Evolutionary conservation across 495 filamentous ascomycete species (phyloP).

Genomic region (Annulohypoxylon nitens): DNA sequence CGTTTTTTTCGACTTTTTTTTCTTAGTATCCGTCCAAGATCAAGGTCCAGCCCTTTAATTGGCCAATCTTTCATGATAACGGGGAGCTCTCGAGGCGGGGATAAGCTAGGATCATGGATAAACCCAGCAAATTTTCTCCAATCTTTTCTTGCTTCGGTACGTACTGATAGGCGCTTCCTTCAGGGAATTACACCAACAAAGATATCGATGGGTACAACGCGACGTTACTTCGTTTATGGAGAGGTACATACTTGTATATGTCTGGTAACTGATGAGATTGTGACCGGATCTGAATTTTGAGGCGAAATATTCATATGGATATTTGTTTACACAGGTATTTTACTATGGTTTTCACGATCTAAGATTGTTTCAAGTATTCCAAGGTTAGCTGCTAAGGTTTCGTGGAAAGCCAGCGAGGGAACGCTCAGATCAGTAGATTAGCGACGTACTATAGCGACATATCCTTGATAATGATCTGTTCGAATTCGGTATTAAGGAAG

Average conservation of each 20-base stretch:
- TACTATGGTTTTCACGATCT: background rate
- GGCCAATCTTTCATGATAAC: slow-evolving; percentile 38
- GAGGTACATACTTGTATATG: slow-evolving; percentile 10
- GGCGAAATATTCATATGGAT: background rate
- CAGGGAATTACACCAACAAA: slow-evolving; percentile 5
- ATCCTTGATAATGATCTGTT: background rate
- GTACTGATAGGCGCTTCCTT: slow-evolving; percentile 38
- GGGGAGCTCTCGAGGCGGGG: slow-evolving; percentile 28
- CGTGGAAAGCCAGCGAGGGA: background rate
- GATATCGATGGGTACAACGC: slow-evolving; percentile 12
- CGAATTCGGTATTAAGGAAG: background rate
- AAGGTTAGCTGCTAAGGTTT: background rate
- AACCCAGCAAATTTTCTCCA: slow-evolving; percentile 7
- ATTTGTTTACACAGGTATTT: background rate
- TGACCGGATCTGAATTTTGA: background rate
- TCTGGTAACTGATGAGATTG: background rate
- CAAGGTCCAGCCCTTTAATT: slow-evolving; percentile 19
- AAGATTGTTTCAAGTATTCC: background rate
- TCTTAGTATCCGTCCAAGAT: slow-evolving; percentile 16
- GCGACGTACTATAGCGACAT: background rate
- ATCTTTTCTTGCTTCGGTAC: slow-evolving; percentile 13
- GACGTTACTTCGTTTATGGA: slow-evolving; percentile 25
- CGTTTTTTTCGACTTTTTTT: slow-evolving; percentile 10
- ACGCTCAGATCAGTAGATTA: background rate
- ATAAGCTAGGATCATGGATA: slow-evolving; percentile 28